Evolutionary conservation across 2,329 filamentous ascomycete genomes (phyloP), one percentile per base, ranked within the genome.

Genomic region (Ophiocordyceps polyrhachis-furcata): DNA sequence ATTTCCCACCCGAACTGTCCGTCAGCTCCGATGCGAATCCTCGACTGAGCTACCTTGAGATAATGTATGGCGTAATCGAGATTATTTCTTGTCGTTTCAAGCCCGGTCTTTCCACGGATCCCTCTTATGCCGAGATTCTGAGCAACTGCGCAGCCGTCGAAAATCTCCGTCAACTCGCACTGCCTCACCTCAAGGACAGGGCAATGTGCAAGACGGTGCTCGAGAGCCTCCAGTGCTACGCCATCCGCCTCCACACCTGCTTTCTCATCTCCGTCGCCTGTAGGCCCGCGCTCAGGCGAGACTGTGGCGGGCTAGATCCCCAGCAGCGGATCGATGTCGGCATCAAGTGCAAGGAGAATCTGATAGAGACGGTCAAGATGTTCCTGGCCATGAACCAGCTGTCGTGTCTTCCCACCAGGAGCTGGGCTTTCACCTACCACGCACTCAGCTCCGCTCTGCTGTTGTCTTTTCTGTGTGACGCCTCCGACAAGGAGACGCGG

Each of bases 311-410:
- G 11, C 64, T 79, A 38, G 66, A 68, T 4, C 52, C 62, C 0
- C 53, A 63, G 1, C 74, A 81, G 51, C 76, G 75, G 51, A 64
- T 64, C 41, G 58, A 67, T 1, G 61, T 81, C 1, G 71, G 72
- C 2, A 68, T 73, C 25, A 69, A 70, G 46, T 81, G 76, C 62
- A 78, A 77, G 54, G 59, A 64, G 15, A 79, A 79, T 53, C 62
- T 81, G 23, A 73, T 73, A 6, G 75, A 80, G 54, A 80, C 76
- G 13, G 76, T 81, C 12, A 70, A 74, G 38, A 81, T 80, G 76
- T 81, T 80, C 53, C 62, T 81, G 20, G 73, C 76, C 15, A 81
- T 81, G 76, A 76, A 81, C 56, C 76, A 79, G 49, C 61, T 81
- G 28, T 79, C 75, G 2, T 72, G 77, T 9, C 79, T 80, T 42